Conservation (phyloP, 2,329 filamentous ascomycete species). For the Fusarium sp. region DNA sequence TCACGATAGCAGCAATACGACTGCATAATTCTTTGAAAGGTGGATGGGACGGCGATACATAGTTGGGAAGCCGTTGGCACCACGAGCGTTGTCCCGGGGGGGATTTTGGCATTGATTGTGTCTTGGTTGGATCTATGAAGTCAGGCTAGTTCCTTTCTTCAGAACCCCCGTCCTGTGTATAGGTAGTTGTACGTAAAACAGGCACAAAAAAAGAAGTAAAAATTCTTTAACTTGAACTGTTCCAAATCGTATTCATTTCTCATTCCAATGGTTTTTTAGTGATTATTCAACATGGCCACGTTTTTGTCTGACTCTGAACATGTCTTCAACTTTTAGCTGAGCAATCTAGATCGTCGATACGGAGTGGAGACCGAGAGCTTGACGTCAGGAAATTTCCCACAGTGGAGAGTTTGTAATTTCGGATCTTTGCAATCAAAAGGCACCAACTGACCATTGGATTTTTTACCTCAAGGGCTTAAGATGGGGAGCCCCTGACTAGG, state of each 20-base stretch:
- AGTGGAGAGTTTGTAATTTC: conserved; percentile 41
- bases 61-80: conserved; percentile 20
- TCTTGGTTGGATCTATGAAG: conserved; percentile 39
- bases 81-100: conserved; percentile 33
- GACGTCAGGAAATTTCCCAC: conserved; percentile 41
- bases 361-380: conserved; percentile 16
- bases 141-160: conserved; percentile 38
- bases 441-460: conserved; percentile 12
- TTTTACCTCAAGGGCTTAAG: conserved; percentile 4
- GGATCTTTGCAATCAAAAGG: conserved; percentile 12
- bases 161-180: conserved; percentile 48
- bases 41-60: conserved; percentile 31
- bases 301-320: conserved; percentile 1
- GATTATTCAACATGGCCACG: neutral
- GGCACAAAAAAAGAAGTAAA: conserved; percentile 53
- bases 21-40: conserved; percentile 47
- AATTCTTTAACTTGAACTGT: conserved; percentile 41
- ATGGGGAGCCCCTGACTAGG: conserved; percentile 31
- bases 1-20: conserved; percentile 41
- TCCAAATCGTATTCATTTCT: conserved; percentile 28
- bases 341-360: conserved; percentile 37
- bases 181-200: conserved; percentile 52
- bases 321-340: neutral
- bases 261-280: neutral
- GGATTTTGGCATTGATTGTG: conserved; percentile 38